A percentile compares a stretch with the other conserved stretches of the same genome.
Conservation (phyloP, 108 stramenopile species). For the Conticribra weissflogii region DNA sequence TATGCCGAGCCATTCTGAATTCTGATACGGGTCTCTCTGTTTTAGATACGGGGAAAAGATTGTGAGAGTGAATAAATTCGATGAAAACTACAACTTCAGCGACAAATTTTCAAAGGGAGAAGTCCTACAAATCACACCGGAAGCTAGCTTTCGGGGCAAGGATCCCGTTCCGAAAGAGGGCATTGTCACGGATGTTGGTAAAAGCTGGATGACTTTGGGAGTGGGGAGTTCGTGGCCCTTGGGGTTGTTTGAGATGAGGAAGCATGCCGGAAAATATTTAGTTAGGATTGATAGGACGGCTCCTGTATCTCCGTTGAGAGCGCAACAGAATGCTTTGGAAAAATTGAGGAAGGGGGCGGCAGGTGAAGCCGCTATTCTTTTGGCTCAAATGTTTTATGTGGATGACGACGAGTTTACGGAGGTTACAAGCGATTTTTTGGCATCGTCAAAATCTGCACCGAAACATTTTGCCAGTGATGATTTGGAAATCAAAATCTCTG, state of each 20-base stretch:
- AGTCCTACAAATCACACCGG: conserved; percentile 55
- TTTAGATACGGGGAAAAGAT: conserved; percentile 68
- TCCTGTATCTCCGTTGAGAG: conserved; percentile 50
- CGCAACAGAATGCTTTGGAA: conserved; percentile 56
- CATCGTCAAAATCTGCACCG: conserved; percentile 13
- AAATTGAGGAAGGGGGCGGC: conserved; percentile 45
- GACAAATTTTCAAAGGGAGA: conserved; percentile 66
- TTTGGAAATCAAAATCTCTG: conserved; percentile 35
- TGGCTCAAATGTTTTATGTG: conserved; percentile 34
- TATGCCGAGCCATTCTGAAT: too few relatives aligned
- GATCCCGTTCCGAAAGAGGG: conserved; percentile 54
- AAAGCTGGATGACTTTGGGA: conserved; percentile 53
- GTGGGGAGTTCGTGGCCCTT: conserved; percentile 63
- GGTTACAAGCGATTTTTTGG: background rate
- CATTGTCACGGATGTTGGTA: conserved; percentile 63
- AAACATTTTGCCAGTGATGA: conserved; percentile 18
- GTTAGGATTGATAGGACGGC: conserved; percentile 64
- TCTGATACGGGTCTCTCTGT: too few relatives aligned
- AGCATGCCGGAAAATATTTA: conserved; percentile 38
- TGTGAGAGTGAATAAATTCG: conserved; percentile 37
- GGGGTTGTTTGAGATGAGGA: conserved; percentile 71
- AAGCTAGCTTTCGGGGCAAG: conserved; percentile 31
- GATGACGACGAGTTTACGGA: background rate
- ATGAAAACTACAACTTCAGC: conserved; percentile 12
- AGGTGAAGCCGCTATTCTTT: conserved; percentile 41